Conservation (phyloP, 441 rosid genomes). For the Aquilaria agallochum region DNA sequence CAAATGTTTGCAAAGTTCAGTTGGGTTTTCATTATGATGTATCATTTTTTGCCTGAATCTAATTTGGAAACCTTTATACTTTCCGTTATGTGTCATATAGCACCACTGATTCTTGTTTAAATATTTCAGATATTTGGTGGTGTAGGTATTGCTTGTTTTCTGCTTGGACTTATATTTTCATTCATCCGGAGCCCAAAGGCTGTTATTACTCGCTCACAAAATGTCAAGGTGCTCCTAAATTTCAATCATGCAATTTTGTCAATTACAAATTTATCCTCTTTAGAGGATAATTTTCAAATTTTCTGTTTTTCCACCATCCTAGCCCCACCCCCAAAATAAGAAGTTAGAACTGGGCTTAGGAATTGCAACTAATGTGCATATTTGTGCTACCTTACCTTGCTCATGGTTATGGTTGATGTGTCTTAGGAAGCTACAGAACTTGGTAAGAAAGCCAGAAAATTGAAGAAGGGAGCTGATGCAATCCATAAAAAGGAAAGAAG, state of each 20-base stretch:
- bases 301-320: background rate
- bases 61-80: background rate
- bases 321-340: no score
- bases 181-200: conserved; percentile 95
- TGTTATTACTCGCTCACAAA: conserved; percentile 94
- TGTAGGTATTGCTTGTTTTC: conserved; percentile 93
- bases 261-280: background rate
- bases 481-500: conserved; percentile 95
- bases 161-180: conserved; percentile 88
- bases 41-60: no score
- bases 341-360: no score
- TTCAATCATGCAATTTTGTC: conserved; percentile 3
- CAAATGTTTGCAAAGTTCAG: conserved; percentile 15
- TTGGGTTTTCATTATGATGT: background rate
- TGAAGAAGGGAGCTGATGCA: conserved; percentile 92
- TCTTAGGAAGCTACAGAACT: conserved; percentile 96
- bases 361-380: no score
- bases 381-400: conserved; percentile 4
- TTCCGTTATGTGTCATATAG: background rate
- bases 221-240: conserved; percentile 65
- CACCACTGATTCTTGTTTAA: conserved; percentile 8
- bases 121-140: conserved; percentile 90
- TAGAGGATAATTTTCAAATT: background rate
- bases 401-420: conserved; percentile 9
- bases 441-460: conserved; percentile 91